Evolutionary conservation across 371 early-diverging fungal species (phyloP).

Genomic region (Antonospora locustae): DNA sequence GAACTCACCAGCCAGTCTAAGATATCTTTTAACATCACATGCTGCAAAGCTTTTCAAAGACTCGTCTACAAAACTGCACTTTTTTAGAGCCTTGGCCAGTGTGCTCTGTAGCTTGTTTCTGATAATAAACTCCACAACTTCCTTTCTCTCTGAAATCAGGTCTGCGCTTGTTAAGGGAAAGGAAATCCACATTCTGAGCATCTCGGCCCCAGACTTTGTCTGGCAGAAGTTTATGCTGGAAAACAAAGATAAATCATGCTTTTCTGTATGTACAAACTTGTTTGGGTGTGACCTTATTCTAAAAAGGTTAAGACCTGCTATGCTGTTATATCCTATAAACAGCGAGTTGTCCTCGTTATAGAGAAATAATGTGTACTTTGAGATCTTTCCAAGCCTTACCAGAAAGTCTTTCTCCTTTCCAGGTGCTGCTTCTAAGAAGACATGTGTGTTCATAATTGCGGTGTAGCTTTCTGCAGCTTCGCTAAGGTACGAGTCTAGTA

Average conservation of each 20-base stretch:
- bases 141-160: slow-evolving; percentile 31
- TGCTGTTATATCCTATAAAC: neutral
- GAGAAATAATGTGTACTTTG: neutral
- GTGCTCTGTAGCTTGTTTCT: slow-evolving; percentile 1
- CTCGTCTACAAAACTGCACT: neutral
- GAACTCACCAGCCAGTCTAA: neutral
- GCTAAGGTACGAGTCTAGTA: neutral
- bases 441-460: neutral
- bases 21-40: slow-evolving; percentile 1
- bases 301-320: neutral
- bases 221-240: slow-evolving; percentile 61
- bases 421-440: too few relatives aligned
- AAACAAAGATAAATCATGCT: neutral
- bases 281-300: neutral
- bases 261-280: neutral
- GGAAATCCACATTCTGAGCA: slow-evolving; percentile 71
- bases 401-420: neutral
- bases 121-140: slow-evolving; percentile 11
- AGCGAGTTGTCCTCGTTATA: neutral
- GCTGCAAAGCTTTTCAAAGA: neutral
- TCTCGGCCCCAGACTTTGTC: slow-evolving; percentile 67
- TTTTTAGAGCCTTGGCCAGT: neutral
- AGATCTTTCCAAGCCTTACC: neutral
- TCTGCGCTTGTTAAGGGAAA: slow-evolving; percentile 65
- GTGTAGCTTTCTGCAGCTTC: neutral